Conservation (phyloP, 1,139 yeast species). For the Citeromyces siamensis region DNA sequence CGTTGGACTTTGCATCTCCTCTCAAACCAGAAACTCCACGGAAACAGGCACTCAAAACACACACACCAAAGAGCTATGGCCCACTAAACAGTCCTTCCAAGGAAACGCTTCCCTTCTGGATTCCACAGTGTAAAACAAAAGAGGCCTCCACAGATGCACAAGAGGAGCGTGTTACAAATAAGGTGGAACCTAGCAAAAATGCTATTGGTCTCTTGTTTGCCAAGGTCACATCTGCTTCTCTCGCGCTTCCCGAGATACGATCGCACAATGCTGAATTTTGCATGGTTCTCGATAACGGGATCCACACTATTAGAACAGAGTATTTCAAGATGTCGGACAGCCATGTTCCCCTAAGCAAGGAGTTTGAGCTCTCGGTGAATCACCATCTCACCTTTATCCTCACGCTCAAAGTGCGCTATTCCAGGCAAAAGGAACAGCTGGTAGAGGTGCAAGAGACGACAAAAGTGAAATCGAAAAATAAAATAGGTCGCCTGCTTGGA, state of each 20-base stretch:
- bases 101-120: neutral
- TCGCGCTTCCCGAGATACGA: conserved; percentile 44
- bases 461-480: conserved; percentile 32
- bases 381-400: conserved; percentile 55
- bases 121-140: neutral
- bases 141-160: neutral
- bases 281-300: conserved; percentile 77
- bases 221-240: conserved; percentile 45
- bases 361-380: conserved; percentile 71
- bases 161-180: neutral
- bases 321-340: conserved; percentile 30
- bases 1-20: neutral
- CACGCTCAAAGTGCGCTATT: conserved; percentile 59
- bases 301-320: conserved; percentile 74
- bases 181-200: neutral
- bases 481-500: conserved; percentile 34
- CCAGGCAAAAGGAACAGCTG: conserved; percentile 38
- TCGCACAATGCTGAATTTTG: conserved; percentile 44
- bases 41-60: too few relatives aligned
- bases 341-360: conserved; percentile 49
- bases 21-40: neutral
- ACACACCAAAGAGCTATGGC: conserved; percentile 2
- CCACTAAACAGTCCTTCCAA: neutral
- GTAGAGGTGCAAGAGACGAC: conserved; percentile 47
- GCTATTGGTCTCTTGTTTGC: conserved; percentile 54